A percentile compares a stretch with the other conserved stretches of the same genome.
These are phyloP conservation scores for Trichoderma breve DNA, from an alignment of 2,329 filamentous ascomycete species.

Conservation along the genomic window DNA sequence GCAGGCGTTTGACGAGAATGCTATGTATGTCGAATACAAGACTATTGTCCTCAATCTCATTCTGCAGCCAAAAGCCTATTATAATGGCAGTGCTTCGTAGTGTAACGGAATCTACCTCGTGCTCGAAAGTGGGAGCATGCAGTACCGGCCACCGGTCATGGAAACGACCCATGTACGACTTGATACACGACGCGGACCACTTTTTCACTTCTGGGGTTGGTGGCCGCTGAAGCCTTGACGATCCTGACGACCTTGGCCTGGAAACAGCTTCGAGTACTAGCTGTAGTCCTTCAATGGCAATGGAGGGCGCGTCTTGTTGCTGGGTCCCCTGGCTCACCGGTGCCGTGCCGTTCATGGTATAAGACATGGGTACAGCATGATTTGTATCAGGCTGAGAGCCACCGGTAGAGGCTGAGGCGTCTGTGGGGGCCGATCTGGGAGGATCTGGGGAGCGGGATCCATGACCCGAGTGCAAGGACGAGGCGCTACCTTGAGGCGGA, in stretches of 20 bases:
- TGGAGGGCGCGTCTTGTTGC: neutral
- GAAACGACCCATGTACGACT: slow-evolving; percentile 40
- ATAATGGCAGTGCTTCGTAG: slow-evolving; percentile 35
- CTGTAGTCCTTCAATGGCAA: slow-evolving; percentile 6
- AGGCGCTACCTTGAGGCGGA: neutral
- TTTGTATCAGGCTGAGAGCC: neutral
- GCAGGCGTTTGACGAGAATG: slow-evolving; percentile 32
- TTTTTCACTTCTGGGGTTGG: slow-evolving; percentile 21
- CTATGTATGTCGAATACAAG: slow-evolving; percentile 34
- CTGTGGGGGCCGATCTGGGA: neutral
- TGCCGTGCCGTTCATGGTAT: neutral
- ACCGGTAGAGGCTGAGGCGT: neutral
- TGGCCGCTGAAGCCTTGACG: neutral
- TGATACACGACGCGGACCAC: slow-evolving; percentile 26
- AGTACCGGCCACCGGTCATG: slow-evolving; percentile 44
- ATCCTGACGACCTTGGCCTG: neutral
- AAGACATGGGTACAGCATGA: neutral
- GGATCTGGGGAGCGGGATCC: neutral
- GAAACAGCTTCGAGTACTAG: slow-evolving; percentile 16
- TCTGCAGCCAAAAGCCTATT: slow-evolving; percentile 40
- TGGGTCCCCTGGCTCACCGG: neutral
- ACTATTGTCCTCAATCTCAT: slow-evolving; percentile 28
- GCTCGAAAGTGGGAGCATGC: slow-evolving; percentile 37
- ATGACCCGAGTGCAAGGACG: neutral
- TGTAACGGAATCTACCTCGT: slow-evolving; percentile 29